Conservation (phyloP, 148 eudicot species). For the Camellia japonica region DNA sequence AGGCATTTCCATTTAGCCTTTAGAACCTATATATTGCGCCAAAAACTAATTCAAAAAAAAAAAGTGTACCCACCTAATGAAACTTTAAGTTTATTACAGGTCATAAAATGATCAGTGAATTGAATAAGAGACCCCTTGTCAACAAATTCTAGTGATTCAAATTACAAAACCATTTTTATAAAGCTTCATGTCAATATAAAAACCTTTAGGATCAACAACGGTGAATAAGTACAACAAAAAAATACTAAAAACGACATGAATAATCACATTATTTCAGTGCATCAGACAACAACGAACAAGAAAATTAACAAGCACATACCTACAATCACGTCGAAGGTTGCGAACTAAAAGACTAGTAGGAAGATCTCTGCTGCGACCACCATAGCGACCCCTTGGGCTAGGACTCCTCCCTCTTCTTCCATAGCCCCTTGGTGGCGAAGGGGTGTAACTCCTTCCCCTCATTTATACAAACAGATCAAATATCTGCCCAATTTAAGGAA, state of each 20-base stretch:
- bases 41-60: background rate
- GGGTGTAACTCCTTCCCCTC: slow-evolving; percentile 93
- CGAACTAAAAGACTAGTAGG: slow-evolving; percentile 94
- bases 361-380: slow-evolving; percentile 71
- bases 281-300: background rate
- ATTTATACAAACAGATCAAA: slow-evolving; percentile 21
- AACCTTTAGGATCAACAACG: background rate
- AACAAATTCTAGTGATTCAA: background rate
- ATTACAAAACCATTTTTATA: background rate
- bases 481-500: background rate
- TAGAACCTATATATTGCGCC: background rate
- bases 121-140: background rate
- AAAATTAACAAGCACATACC: slow-evolving; percentile 37
- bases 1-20: background rate
- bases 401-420: slow-evolving; percentile 82
- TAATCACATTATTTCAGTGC: background rate
- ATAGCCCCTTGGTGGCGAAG: slow-evolving; percentile 88
- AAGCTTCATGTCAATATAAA: background rate
- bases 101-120: background rate
- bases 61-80: background rate
- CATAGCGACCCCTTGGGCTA: slow-evolving; percentile 77
- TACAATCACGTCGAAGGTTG: slow-evolving; percentile 94
- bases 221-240: background rate
- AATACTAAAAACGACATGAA: background rate
- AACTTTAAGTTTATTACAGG: background rate